phyloP scores from a whole-genome alignment of 768 basidiomycete genomes.

The Lentinula sp. region DNA sequence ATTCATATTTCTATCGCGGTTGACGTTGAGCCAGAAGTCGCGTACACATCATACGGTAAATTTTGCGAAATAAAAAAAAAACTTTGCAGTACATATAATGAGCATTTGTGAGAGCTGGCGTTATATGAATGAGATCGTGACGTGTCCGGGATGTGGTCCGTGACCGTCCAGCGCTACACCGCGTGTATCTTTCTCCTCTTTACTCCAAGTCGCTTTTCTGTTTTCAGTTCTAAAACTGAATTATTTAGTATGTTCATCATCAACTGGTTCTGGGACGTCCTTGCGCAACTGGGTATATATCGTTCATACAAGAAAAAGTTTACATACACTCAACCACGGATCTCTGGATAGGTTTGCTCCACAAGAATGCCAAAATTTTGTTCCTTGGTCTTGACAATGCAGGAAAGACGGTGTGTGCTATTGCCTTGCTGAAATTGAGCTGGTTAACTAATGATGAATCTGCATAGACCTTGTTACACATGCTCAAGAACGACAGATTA shows the following conservation, averaged over 20 bases:
- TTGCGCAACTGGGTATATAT: conserved; percentile 80
- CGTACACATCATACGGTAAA: too few species aligned
- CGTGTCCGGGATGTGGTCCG: not conserved
- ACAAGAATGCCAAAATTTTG: conserved; percentile 99
- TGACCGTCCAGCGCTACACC: not conserved
- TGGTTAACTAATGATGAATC: not conserved
- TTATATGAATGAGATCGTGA: not conserved
- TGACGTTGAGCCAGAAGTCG: too few species aligned
- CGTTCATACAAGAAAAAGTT: not conserved
- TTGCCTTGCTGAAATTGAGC: not conserved
- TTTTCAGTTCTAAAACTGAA: too few species aligned
- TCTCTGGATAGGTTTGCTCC: conserved; percentile 59
- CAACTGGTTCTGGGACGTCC: conserved; percentile 97
- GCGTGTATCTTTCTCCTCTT: conserved; percentile 1
- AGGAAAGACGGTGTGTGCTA: conserved; percentile 83
- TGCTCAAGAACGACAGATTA: conserved; percentile 98
- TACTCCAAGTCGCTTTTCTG: conserved; percentile 4
- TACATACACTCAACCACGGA: conserved; percentile 1
- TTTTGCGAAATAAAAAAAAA: too few species aligned
- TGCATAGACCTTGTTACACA: conserved; percentile 85
- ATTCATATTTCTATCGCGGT: too few species aligned
- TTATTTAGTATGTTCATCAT: conserved; percentile 63
- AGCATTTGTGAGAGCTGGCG: too few species aligned
- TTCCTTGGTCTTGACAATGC: conserved; percentile 99
- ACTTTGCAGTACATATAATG: too few species aligned